A percentile compares a stretch with the other conserved stretches of the same genome.
phyloP scores from a whole-genome alignment of 345 rosid genomes.

The Diplotaxis tenuifolia region DNA sequence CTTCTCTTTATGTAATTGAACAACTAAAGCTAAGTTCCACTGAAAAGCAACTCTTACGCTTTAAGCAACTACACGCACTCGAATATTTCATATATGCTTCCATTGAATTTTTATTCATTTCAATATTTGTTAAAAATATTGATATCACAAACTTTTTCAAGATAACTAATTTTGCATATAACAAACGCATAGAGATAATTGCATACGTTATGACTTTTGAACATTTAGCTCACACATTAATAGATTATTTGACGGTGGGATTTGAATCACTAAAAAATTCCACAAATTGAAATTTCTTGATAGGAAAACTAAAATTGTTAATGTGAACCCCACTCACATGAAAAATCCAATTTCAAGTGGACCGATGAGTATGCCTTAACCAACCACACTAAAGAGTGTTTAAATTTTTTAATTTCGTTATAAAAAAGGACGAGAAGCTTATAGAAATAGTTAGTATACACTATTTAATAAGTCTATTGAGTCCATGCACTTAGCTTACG shows the following conservation, averaged over 20 bases:
- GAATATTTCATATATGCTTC: slow-evolving; percentile 2
- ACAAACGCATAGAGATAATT: too few relatives aligned
- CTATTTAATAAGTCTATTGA: slow-evolving; percentile 34
- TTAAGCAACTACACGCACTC: slow-evolving; percentile 35
- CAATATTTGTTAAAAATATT: background rate
- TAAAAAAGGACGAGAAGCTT: slow-evolving; percentile 14
- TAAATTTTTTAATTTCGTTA: background rate
- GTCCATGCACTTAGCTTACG: slow-evolving; percentile 41
- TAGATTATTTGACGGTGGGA: slow-evolving; percentile 7
- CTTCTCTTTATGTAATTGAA: slow-evolving; percentile 18
- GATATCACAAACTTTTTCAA: background rate
- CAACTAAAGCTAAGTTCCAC: slow-evolving; percentile 32
- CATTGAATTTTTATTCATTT: background rate
- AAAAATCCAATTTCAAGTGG: slow-evolving; percentile 11
- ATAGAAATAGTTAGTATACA: background rate
- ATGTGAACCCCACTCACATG: slow-evolving; percentile 21
- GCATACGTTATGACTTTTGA: too few relatives aligned
- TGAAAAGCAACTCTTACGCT: slow-evolving; percentile 28
- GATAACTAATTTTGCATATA: background rate
- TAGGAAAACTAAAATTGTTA: background rate
- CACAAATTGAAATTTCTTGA: background rate
- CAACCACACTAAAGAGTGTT: background rate
- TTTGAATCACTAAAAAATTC: background rate
- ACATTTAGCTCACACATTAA: background rate
- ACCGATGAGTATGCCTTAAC: slow-evolving; percentile 31